phyloP scores from a whole-genome alignment of 1,139 yeast genomes.

The Pneumocystis jirovecii region DNA sequence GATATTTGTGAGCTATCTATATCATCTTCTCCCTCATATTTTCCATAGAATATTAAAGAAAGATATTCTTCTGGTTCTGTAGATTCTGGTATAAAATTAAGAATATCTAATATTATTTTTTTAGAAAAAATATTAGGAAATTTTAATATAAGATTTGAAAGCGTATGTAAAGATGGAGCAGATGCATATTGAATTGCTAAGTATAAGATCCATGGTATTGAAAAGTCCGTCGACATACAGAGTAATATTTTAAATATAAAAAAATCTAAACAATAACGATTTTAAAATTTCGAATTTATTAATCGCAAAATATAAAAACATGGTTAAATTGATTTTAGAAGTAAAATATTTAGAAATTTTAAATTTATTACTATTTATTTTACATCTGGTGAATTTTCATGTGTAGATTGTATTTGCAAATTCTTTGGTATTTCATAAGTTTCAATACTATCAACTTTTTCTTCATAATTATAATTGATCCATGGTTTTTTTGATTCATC shows the following conservation, averaged over 20 bases:
- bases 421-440: slow-evolving; percentile 9
- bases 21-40: background rate
- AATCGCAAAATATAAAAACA: background rate
- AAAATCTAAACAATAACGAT: background rate
- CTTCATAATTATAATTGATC: slow-evolving; percentile 27
- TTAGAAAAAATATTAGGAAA: background rate
- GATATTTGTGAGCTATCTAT: background rate
- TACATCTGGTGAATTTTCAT: background rate
- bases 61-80: background rate
- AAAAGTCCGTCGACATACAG: background rate
- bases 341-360: background rate
- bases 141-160: background rate
- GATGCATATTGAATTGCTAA: background rate
- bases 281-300: background rate
- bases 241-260: background rate
- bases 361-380: background rate
- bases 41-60: background rate
- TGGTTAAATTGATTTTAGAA: background rate
- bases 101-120: background rate
- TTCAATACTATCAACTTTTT: slow-evolving; percentile 30
- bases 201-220: background rate
- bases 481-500: slow-evolving; percentile 33
- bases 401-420: background rate
- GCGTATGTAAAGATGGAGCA: background rate
- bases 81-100: background rate